Percentiles rank a stretch among this genome's conserved stretches.
phyloP scores from a whole-genome alignment of 1,284 basidiomycete genomes.

The Apiotrichum veenhuisii region DNA sequence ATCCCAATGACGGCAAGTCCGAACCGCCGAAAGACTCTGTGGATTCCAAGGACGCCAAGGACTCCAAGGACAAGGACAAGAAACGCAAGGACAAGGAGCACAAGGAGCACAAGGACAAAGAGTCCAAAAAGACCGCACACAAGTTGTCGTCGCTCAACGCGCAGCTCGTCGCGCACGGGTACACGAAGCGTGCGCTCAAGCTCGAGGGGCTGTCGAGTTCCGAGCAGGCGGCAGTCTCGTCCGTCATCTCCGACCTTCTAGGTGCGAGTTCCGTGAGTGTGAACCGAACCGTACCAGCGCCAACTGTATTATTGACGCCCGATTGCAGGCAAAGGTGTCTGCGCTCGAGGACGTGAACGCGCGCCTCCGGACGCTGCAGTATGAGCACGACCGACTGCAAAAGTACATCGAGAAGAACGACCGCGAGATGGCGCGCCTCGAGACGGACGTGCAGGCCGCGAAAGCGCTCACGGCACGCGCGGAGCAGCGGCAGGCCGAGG shows the following conservation, averaged over 20 bases:
- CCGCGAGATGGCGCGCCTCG: constrained; percentile 43
- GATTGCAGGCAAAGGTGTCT: constrained; percentile 70
- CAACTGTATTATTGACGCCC: too few species aligned
- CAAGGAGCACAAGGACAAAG: background rate
- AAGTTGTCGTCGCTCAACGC: constrained; percentile 61
- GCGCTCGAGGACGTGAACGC: constrained; percentile 71
- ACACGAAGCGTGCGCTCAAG: constrained; percentile 56
- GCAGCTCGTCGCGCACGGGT: constrained; percentile 76
- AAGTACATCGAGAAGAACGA: constrained; percentile 53
- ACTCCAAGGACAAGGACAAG: too few species aligned
- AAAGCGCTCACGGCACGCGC: constrained; percentile 59
- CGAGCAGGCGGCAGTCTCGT: constrained; percentile 64
- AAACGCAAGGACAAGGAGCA: background rate
- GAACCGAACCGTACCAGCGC: too few species aligned
- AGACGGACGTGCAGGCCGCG: constrained; percentile 58
- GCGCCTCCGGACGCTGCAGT: constrained; percentile 69
- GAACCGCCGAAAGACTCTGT: background rate
- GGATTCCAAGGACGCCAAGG: background rate
- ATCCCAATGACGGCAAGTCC: background rate
- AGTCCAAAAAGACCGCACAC: background rate
- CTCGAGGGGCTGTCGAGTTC: constrained; percentile 60
- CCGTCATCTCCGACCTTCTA: constrained; percentile 72
- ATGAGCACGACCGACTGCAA: constrained; percentile 73
- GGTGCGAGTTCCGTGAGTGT: constrained; percentile 73
- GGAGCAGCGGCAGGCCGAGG: constrained; percentile 41